A percentile compares a stretch with the other conserved stretches of the same genome.
These are phyloP conservation scores for Halenospora varia DNA, from an alignment of 495 filamentous ascomycete species.

Conservation along the genomic window DNA sequence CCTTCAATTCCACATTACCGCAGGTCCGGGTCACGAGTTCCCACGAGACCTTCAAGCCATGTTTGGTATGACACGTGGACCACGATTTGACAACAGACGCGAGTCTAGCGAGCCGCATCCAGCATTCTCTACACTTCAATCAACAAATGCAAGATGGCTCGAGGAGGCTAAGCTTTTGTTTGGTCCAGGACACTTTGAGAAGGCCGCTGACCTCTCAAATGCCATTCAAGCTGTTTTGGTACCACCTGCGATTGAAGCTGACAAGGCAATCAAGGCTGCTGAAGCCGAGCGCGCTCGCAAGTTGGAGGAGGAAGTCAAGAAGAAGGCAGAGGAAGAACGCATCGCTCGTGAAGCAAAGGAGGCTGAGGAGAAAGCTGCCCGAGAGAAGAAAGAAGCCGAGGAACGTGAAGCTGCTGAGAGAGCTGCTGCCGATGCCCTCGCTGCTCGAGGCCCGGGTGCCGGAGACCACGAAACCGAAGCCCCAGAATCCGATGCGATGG, in stretches of 20 bases:
- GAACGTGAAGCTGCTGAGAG: constrained; percentile 50
- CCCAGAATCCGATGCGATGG: constrained; percentile 61
- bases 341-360: constrained; percentile 53
- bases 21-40: constrained; percentile 24
- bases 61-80: constrained; percentile 45
- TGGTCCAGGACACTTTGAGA: constrained; percentile 61
- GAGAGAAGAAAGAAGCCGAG: constrained; percentile 53
- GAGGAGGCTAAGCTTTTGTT: constrained; percentile 89
- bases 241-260: constrained; percentile 79
- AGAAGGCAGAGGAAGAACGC: constrained; percentile 49
- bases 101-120: constrained; percentile 55
- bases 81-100: constrained; percentile 35
- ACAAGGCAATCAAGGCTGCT: constrained; percentile 58
- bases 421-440: constrained; percentile 41
- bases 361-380: constrained; percentile 53
- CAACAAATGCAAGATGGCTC: constrained; percentile 75
- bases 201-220: constrained; percentile 58
- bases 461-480: constrained; percentile 28
- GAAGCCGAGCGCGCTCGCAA: constrained; percentile 53
- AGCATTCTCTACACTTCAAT: constrained; percentile 64
- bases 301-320: constrained; percentile 61
- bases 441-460: constrained; percentile 39
- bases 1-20: constrained; percentile 32
- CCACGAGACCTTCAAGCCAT: constrained; percentile 55
- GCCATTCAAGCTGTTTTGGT: constrained; percentile 71